phyloP scores from a whole-genome alignment of 2,329 filamentous ascomycete species.

The Penicillium hesseltinei region DNA sequence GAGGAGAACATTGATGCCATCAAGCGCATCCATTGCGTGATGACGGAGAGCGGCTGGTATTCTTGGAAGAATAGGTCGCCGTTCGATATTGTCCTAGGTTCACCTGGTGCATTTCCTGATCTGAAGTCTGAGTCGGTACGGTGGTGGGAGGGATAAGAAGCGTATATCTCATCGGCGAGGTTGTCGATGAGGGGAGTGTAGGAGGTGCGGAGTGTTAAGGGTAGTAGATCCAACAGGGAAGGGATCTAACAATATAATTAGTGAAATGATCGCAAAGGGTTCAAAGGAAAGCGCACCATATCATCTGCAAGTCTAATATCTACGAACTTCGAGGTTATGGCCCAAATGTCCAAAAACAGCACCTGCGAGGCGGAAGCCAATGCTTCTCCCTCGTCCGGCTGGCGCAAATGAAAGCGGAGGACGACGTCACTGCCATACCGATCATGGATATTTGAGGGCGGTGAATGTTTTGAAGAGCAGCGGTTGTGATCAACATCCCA shows the following conservation, averaged over 20 bases:
- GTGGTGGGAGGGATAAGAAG: constrained; percentile 63
- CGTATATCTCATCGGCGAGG: constrained; percentile 71
- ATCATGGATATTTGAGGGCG: constrained; percentile 43
- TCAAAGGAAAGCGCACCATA: constrained; percentile 54
- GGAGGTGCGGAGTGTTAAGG: constrained; percentile 66
- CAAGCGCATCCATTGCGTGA: constrained; percentile 87
- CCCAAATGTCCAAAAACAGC: constrained; percentile 88
- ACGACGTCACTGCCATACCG: constrained; percentile 81
- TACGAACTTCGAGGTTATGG: constrained; percentile 74
- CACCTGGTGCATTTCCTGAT: constrained; percentile 30
- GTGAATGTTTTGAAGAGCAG: constrained; percentile 24
- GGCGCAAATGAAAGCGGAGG: constrained; percentile 77
- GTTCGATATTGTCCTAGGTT: constrained; percentile 34
- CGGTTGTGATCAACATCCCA: constrained; percentile 38
- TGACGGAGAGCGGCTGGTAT: constrained; percentile 83
- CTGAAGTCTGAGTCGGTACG: constrained; percentile 29
- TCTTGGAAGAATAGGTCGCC: constrained; percentile 82
- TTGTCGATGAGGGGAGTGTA: constrained; percentile 78
- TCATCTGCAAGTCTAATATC: constrained; percentile 78
- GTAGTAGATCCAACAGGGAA: constrained; percentile 76
- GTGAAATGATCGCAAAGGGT: background rate
- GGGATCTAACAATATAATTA: constrained; percentile 51
- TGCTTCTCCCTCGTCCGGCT: constrained; percentile 64
- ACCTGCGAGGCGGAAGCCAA: constrained; percentile 70
- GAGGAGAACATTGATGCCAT: constrained; percentile 86